These are phyloP conservation scores for Leishmania amazonensis DNA, from an alignment of 208 protist genomes.

Conservation along the genomic window DNA sequence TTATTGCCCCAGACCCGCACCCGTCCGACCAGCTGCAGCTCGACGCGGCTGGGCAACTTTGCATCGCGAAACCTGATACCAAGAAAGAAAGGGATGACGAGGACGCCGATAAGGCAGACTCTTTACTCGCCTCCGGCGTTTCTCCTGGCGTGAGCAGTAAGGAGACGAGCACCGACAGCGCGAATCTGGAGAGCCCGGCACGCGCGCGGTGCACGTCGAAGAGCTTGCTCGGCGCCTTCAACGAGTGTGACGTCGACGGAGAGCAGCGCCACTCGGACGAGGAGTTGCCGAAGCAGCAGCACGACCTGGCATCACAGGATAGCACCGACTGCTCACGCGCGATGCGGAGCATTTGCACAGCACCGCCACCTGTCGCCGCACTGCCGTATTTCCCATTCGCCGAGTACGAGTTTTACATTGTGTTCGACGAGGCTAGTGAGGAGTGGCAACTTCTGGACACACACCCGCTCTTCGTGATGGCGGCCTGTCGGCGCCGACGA, in stretches of 20 bases:
- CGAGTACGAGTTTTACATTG: conserved; percentile 48
- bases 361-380: conserved; percentile 23
- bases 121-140: conserved; percentile 16
- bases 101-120: conserved; percentile 27
- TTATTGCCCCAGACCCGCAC: conserved; percentile 42
- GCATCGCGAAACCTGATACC: conserved; percentile 1
- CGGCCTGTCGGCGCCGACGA: conserved; percentile 30
- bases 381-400: conserved; percentile 32
- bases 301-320: not conserved
- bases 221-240: conserved; percentile 26
- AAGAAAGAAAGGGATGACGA: conserved; percentile 20
- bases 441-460: conserved; percentile 65
- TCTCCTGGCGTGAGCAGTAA: conserved; percentile 12
- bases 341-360: conserved; percentile 13
- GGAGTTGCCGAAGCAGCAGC: not conserved
- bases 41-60: conserved; percentile 11
- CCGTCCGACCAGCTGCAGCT: conserved; percentile 27
- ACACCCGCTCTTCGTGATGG: conserved; percentile 46
- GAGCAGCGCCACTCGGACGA: not conserved
- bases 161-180: conserved; percentile 7
- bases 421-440: conserved; percentile 27
- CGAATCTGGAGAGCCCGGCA: conserved; percentile 10
- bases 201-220: conserved; percentile 19
- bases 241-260: conserved; percentile 15
- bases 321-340: not conserved